phyloP scores from a whole-genome alignment of 192 early-diverging fungal genomes.

The Coemansia sp. region DNA sequence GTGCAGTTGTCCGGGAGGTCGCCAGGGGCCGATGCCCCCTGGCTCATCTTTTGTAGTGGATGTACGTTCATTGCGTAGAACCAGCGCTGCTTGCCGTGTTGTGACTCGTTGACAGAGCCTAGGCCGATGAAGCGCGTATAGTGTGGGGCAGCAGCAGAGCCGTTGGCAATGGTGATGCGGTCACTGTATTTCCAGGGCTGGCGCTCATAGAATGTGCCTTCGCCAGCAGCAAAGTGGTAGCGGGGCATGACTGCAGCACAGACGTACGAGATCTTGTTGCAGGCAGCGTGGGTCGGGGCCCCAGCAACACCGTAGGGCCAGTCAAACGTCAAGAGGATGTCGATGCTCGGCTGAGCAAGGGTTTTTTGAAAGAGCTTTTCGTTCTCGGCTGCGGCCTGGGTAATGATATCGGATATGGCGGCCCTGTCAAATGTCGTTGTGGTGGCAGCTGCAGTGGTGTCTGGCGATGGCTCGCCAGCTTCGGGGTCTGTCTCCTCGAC shows the following conservation, averaged over 20 bases:
- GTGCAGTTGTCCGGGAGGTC: constrained; percentile 53
- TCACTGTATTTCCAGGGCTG: constrained; percentile 62
- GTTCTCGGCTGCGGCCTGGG: constrained; percentile 29
- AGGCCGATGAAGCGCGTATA: constrained; percentile 81
- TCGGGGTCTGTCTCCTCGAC: no score
- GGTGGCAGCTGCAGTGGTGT: background rate
- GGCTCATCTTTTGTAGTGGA: constrained; percentile 53
- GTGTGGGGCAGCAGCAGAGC: constrained; percentile 7
- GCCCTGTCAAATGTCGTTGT: constrained; percentile 8
- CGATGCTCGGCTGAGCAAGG: constrained; percentile 45
- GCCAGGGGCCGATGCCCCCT: constrained; percentile 12
- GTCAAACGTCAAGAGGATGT: constrained; percentile 79
- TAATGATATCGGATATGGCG: constrained; percentile 14
- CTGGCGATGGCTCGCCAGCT: background rate
- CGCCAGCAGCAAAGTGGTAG: constrained; percentile 79
- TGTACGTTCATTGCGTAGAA: constrained; percentile 86
- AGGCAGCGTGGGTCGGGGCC: constrained; percentile 5
- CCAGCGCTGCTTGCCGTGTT: constrained; percentile 69
- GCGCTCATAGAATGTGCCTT: constrained; percentile 72
- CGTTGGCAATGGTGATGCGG: constrained; percentile 16
- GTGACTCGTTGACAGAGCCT: constrained; percentile 56
- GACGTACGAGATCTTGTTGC: constrained; percentile 36
- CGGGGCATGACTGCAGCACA: constrained; percentile 61
- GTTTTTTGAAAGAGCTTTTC: constrained; percentile 29
- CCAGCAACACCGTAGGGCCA: constrained; percentile 62